Conservation (phyloP, 2,329 filamentous ascomycete genomes). For the Alternaria brassicicola region DNA sequence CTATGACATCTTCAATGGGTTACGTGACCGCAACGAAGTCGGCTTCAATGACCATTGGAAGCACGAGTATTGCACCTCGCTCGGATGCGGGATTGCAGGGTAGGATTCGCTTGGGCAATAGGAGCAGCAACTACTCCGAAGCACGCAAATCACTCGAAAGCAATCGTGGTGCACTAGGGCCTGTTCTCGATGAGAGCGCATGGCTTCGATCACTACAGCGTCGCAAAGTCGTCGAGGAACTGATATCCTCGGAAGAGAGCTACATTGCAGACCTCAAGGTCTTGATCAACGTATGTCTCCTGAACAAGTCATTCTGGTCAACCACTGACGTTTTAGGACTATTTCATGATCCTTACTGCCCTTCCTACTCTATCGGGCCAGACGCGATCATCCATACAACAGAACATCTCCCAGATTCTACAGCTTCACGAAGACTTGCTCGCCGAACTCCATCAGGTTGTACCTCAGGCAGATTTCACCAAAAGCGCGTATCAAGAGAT, state of each 20-base stretch:
- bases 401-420: conserved; percentile 79
- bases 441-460: conserved; percentile 70
- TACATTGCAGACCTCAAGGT: conserved; percentile 89
- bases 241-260: conserved; percentile 83
- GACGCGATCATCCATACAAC: conserved; percentile 74
- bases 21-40: conserved; percentile 84
- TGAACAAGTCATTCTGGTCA: not conserved
- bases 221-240: conserved; percentile 80
- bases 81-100: conserved; percentile 64
- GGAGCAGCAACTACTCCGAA: conserved; percentile 63
- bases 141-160: conserved; percentile 68
- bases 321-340: conserved; percentile 38
- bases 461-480: conserved; percentile 67
- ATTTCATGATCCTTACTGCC: conserved; percentile 68
- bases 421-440: conserved; percentile 84
- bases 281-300: conserved; percentile 74
- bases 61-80: conserved; percentile 69
- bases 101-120: conserved; percentile 64
- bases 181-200: conserved; percentile 69
- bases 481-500: conserved; percentile 42
- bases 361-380: conserved; percentile 68
- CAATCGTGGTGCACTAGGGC: conserved; percentile 52
- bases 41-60: conserved; percentile 77
- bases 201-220: conserved; percentile 75
- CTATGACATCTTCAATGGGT: conserved; percentile 75